Percentiles rank a stretch among this genome's conserved stretches.
Conservation (phyloP, 2,329 filamentous ascomycete species). For the Calonectria ilicicola region DNA sequence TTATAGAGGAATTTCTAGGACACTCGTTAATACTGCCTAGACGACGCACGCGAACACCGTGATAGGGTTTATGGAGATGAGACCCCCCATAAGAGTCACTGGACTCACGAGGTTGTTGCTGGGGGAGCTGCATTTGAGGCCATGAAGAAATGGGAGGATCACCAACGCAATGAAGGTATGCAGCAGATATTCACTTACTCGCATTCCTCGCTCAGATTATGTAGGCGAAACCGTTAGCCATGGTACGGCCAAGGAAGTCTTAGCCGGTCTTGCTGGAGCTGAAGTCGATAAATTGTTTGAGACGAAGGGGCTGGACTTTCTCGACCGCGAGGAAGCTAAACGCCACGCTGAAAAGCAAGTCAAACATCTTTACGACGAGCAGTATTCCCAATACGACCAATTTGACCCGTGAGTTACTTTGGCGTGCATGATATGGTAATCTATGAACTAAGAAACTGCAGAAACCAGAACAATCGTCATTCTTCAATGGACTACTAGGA, state of each 20-base stretch:
- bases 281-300: slow-evolving; percentile 83
- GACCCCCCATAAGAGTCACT: slow-evolving; percentile 65
- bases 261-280: slow-evolving; percentile 78
- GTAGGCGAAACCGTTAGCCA: slow-evolving; percentile 71
- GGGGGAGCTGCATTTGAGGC: slow-evolving; percentile 83
- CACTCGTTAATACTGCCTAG: not conserved
- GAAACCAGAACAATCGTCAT: slow-evolving; percentile 42
- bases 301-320: slow-evolving; percentile 73
- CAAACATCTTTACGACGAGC: slow-evolving; percentile 70
- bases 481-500: slow-evolving; percentile 42
- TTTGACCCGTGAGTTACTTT: slow-evolving; percentile 67
- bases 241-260: slow-evolving; percentile 80
- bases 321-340: slow-evolving; percentile 70
- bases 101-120: slow-evolving; percentile 80
- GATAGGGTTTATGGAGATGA: slow-evolving; percentile 56
- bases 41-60: slow-evolving; percentile 40
- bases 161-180: slow-evolving; percentile 72
- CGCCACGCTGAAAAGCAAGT: slow-evolving; percentile 69
- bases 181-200: not conserved
- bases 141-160: slow-evolving; percentile 84
- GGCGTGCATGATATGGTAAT: not conserved
- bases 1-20: not conserved
- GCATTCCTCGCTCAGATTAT: not conserved
- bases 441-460: not conserved
- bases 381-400: slow-evolving; percentile 55